Conservation (phyloP, 345 rosid genomes). For the Isatis tinctoria region DNA sequence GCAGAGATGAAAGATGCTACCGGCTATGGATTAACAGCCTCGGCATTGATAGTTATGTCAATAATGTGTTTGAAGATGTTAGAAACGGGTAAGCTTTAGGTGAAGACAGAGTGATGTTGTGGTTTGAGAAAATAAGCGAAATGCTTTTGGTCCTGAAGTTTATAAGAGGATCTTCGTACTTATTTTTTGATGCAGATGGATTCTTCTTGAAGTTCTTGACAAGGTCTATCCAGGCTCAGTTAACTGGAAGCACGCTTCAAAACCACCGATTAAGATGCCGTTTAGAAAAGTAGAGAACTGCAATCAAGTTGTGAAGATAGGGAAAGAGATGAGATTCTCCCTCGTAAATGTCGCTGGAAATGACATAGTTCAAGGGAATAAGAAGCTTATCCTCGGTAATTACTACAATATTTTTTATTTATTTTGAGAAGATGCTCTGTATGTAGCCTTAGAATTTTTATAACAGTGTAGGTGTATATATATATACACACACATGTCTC, state of each 20-base stretch:
- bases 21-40: constrained; percentile 95
- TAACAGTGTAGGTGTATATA: neutral
- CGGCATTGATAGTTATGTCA: constrained; percentile 69
- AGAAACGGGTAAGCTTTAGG: constrained; percentile 63
- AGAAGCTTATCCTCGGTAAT: constrained; percentile 95
- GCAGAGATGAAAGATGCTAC: constrained; percentile 91
- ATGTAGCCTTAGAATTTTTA: neutral
- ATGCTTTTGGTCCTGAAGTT: neutral
- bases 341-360: constrained; percentile 89
- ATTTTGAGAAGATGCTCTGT: neutral
- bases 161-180: neutral
- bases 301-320: constrained; percentile 89
- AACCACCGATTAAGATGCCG: constrained; percentile 96
- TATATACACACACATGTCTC: constrained; percentile 28
- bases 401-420: neutral
- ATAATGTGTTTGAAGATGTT: constrained; percentile 88
- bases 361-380: constrained; percentile 92
- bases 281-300: constrained; percentile 93
- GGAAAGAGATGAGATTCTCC: constrained; percentile 75
- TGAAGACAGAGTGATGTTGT: neutral
- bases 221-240: constrained; percentile 84
- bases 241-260: constrained; percentile 90
- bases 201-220: constrained; percentile 89
- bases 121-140: neutral
- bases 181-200: constrained; percentile 55